Evolutionary conservation across 2,329 filamentous ascomycete species (phyloP).

Genomic region (Aspergillus terreus): DNA sequence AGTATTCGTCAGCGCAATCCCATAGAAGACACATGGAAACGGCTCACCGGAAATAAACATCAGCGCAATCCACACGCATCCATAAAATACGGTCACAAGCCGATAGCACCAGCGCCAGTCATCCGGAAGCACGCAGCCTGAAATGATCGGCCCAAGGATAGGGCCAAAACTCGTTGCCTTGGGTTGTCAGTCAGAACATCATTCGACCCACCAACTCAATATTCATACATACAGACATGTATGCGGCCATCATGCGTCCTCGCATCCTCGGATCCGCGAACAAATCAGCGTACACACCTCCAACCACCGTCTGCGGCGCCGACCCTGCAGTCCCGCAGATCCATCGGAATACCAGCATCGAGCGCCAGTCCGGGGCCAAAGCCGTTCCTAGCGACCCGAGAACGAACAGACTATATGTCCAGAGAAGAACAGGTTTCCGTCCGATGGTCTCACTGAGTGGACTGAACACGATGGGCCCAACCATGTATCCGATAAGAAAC

Average conservation of each 20-base stretch:
- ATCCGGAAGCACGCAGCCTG: slow-evolving; percentile 39
- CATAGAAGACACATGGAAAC: neutral
- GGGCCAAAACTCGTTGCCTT: slow-evolving; percentile 40
- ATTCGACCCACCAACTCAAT: neutral
- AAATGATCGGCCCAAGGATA: slow-evolving; percentile 42
- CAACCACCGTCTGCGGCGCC: slow-evolving; percentile 42
- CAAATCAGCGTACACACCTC: slow-evolving; percentile 46
- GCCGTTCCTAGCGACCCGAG: slow-evolving; percentile 42
- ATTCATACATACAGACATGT: slow-evolving; percentile 33
- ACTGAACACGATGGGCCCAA: slow-evolving; percentile 41
- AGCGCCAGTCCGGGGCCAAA: slow-evolving; percentile 39
- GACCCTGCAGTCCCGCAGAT: slow-evolving; percentile 39
- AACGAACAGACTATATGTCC: slow-evolving; percentile 45
- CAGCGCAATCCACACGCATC: slow-evolving; percentile 53
- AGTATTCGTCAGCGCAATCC: neutral
- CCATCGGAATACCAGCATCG: slow-evolving; percentile 41
- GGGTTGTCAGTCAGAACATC: too few species aligned
- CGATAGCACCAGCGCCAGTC: slow-evolving; percentile 44
- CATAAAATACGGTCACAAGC: neutral
- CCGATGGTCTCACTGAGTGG: slow-evolving; percentile 43
- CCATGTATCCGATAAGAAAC: slow-evolving; percentile 36
- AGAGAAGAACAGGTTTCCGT: slow-evolving; percentile 42
- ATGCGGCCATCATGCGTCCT: slow-evolving; percentile 38
- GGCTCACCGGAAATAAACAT: slow-evolving; percentile 57
- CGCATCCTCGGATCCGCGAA: slow-evolving; percentile 37